These are phyloP conservation scores for Simplicillium sp. DNA, from an alignment of 2,329 filamentous ascomycete species.

Conservation along the genomic window DNA sequence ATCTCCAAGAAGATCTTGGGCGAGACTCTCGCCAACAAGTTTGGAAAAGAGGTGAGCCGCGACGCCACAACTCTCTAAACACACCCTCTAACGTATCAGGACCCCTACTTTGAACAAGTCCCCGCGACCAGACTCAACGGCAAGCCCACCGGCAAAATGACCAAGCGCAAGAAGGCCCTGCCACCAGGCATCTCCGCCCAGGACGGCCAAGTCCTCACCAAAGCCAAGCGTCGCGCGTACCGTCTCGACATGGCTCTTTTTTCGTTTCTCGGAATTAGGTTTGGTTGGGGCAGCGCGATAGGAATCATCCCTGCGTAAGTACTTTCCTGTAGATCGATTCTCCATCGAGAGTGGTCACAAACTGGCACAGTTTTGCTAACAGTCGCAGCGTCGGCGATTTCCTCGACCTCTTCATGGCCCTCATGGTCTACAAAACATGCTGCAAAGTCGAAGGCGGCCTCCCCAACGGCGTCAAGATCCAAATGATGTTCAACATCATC, in stretches of 20 bases:
- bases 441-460: constrained; percentile 69
- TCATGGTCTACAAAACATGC: constrained; percentile 67
- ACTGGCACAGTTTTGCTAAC: constrained; percentile 10
- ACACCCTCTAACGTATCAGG: constrained; percentile 44
- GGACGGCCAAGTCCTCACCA: constrained; percentile 74
- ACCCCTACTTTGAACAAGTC: constrained; percentile 82
- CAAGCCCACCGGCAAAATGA: constrained; percentile 58
- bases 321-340: background rate
- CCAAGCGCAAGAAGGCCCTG: constrained; percentile 77
- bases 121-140: constrained; percentile 61
- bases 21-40: constrained; percentile 47
- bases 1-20: constrained; percentile 48
- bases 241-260: constrained; percentile 77
- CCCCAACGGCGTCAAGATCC: constrained; percentile 44
- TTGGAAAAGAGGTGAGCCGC: constrained; percentile 42
- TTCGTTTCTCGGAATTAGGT: constrained; percentile 69
- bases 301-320: constrained; percentile 73
- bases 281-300: constrained; percentile 85
- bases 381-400: constrained; percentile 59
- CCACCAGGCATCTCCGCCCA: constrained; percentile 75
- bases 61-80: too few relatives aligned
- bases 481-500: constrained; percentile 74
- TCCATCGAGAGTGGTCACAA: too few relatives aligned
- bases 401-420: constrained; percentile 62
- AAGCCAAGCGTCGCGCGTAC: constrained; percentile 79